These are phyloP conservation scores for Gossypium davidsonii DNA, from an alignment of 441 rosid species.

Conservation along the genomic window DNA sequence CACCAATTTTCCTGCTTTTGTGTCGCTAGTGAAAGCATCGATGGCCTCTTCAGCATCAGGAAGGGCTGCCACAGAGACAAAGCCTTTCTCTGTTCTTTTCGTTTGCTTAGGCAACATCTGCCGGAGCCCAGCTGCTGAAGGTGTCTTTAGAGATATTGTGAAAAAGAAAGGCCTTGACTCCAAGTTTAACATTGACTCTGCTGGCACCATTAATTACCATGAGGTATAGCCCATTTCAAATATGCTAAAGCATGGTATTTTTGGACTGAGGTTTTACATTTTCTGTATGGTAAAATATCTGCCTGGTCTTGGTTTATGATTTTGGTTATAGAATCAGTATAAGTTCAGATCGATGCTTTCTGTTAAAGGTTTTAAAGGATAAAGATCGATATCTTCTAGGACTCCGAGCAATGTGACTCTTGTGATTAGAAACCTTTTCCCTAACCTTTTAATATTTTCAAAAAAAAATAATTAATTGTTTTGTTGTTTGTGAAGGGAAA, in stretches of 20 bases:
- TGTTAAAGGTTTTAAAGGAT: neutral
- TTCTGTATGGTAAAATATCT: neutral
- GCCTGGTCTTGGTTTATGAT: neutral
- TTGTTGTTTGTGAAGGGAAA: constrained; percentile 51
- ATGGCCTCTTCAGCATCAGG: constrained; percentile 43
- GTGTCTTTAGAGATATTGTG: constrained; percentile 75
- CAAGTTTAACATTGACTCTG: constrained; percentile 75
- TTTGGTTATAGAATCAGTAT: neutral
- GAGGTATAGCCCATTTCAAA: constrained; percentile 39
- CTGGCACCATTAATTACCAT: constrained; percentile 78
- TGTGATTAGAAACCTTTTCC: neutral
- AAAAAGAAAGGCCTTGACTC: constrained; percentile 60
- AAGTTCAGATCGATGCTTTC: neutral
- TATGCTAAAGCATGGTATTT: neutral
- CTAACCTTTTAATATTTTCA: neutral
- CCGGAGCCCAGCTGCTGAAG: constrained; percentile 95
- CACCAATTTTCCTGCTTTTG: constrained; percentile 15
- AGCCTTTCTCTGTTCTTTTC: constrained; percentile 71
- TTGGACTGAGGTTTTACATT: neutral
- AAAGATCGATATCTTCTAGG: neutral
- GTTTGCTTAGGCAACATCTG: constrained; percentile 90
- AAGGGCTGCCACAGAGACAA: constrained; percentile 27
- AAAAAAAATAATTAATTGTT: neutral
- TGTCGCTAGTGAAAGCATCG: constrained; percentile 30
- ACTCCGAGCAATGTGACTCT: neutral